Evolutionary conservation across 495 filamentous ascomycete genomes (phyloP), one percentile per base, ranked within the genome.

Genomic region (Aspergillus conjunctus): DNA sequence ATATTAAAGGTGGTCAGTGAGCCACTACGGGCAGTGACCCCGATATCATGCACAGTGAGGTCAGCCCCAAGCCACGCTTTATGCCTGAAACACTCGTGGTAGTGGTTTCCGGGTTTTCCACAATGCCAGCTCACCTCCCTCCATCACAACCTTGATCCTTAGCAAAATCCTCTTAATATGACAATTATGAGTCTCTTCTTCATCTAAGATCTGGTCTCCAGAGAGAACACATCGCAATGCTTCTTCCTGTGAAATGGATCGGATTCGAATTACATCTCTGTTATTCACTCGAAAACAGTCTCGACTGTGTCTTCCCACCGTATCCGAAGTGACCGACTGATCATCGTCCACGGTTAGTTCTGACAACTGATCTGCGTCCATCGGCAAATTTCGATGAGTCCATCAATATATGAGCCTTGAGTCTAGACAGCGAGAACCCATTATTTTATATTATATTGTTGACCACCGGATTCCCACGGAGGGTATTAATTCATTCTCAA

Each of bases 51-150:
- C 48, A 39, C 54, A 41, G 37, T 26, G 37, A 50, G 55, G 46
- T 43, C 44, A 48, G 12, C 9, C 37, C 37, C 37, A 41, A 41
- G 37, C 37, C 37, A 41, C 37, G 3, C 54, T 33, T 37, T 64
- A 34, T 54, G 58, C 17, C 39, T 64, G 62, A 64, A 60, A 64
- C 62, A 32, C 58, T 50, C 37, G 62, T 49, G 48, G 51, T 45
- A 31, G 26, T 60, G 31, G 21, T 22, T 59, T 46, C 34, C 54
- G 53, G 51, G 44, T 32, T 46, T 33, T 21, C 18, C 15, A 17
- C 44, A 15, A 51, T 7, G 20, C 20, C 22, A 37, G 26, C 20
- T 48, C 44, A 48, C 12, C 20, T 17, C 44, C 44, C n/a, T 48
- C 21, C 21, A 48, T 48, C 44, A 48, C 2, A 48, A 7, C 44